phyloP scores from a whole-genome alignment of 2,329 filamentous ascomycete genomes.

The Thelonectria discophora region DNA sequence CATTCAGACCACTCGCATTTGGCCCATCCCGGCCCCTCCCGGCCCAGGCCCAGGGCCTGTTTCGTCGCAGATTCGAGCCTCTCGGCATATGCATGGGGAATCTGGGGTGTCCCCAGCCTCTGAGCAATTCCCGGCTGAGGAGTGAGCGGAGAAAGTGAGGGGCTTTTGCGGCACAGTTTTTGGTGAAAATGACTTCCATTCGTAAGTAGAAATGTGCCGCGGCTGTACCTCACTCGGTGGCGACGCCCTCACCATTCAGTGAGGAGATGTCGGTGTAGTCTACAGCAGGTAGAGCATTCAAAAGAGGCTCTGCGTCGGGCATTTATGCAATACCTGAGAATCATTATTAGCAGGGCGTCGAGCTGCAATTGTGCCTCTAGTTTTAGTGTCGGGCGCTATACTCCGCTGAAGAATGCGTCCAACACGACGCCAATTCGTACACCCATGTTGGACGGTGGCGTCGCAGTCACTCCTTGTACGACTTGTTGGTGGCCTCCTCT shows the following conservation, averaged over 20 bases:
- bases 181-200: not conserved
- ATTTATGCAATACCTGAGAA: no score
- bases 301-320: no score
- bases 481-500: not conserved
- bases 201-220: no score
- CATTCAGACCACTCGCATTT: no score
- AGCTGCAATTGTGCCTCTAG: no score
- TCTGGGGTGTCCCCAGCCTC: constrained; percentile 6
- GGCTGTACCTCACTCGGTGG: no score
- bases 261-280: no score
- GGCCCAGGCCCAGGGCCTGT: not conserved
- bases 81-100: constrained; percentile 13
- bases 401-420: no score
- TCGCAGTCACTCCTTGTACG: not conserved
- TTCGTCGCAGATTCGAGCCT: constrained; percentile 7
- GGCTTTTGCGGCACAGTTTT: not conserved
- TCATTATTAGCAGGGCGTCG: no score
- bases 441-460: not conserved
- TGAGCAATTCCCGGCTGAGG: not conserved
- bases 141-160: not conserved
- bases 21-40: not conserved
- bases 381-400: no score
- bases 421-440: not conserved
- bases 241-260: not conserved
- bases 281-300: not conserved